A percentile compares a stretch with the other conserved stretches of the same genome.
Conservation (phyloP, 1,284 basidiomycete species). For the Farysia itapuensis region DNA sequence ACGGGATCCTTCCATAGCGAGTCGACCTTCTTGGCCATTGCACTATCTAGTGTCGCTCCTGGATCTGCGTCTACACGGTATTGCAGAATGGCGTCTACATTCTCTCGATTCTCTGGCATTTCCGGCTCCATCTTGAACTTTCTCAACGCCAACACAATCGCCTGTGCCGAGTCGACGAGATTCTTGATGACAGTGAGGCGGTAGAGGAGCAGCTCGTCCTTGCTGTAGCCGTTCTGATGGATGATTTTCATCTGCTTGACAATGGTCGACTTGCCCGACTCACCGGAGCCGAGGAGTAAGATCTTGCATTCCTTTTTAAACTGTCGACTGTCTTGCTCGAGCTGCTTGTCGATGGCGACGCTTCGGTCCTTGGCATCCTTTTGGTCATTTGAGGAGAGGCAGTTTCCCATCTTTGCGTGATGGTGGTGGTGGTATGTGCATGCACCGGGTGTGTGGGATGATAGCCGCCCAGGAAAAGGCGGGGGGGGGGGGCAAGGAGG, state of each 20-base stretch:
- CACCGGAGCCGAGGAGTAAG: slow-evolving; percentile 77
- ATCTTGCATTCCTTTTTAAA: slow-evolving; percentile 94
- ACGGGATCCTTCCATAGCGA: slow-evolving; percentile 88
- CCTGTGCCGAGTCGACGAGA: slow-evolving; percentile 71
- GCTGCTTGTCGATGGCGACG: slow-evolving; percentile 64
- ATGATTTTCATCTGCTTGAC: slow-evolving; percentile 99
- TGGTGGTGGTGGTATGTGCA: neutral
- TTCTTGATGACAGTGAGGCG: slow-evolving; percentile 69
- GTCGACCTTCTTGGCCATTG: slow-evolving; percentile 72
- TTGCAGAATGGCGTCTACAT: slow-evolving; percentile 66
- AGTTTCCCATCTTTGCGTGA: slow-evolving; percentile 42
- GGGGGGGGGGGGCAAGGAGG: too few species aligned
- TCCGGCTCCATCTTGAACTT: slow-evolving; percentile 84
- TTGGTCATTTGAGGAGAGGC: slow-evolving; percentile 47
- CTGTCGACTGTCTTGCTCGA: slow-evolving; percentile 66
- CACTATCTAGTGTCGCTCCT: slow-evolving; percentile 59
- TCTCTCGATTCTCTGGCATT: slow-evolving; percentile 69
- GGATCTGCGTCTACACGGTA: slow-evolving; percentile 56
- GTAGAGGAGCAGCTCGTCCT: slow-evolving; percentile 77
- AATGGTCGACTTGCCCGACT: slow-evolving; percentile 92
- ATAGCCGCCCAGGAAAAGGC: too few species aligned
- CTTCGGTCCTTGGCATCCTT: slow-evolving; percentile 52
- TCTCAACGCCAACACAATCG: slow-evolving; percentile 82
- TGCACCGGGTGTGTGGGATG: neutral
- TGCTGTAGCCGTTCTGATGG: slow-evolving; percentile 87